Evolutionary conservation across 1,139 yeast genomes (phyloP), one percentile per base, ranked within the genome.

Genomic region (Meyerozyma sp.): DNA sequence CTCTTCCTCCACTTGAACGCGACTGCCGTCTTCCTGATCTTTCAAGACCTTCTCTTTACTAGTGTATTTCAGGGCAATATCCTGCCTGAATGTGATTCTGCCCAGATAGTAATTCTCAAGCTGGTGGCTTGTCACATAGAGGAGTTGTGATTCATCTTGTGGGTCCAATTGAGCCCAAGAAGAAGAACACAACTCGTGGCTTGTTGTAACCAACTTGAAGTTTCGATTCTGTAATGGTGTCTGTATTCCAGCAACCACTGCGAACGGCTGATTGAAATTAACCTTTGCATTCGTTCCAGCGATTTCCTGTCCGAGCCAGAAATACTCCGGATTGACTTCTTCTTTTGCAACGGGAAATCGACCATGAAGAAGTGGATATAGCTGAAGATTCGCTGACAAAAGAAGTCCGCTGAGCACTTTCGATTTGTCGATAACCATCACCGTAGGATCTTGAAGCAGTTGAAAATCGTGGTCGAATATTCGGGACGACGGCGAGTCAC

Each of bases 131-230:
- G 74, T 66, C 8, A 64, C 55, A 45, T 63, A 69, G 3, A 68
- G 30, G 28, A 70, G 51, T 1, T 57, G 47, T 28, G 49, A 44
- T 18, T 57, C 61, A 40, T 65, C 66, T 2, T 27, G 47, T 20
- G 57, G 65, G 39, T 54, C 52, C 3, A 67, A 44, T 49, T 69
- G 74, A 3, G 65, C 70, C 70, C 72, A 67, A 4, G 74, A 67
- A 8, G 70, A 49, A 5, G 73, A 66, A 46, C 75, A 70, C 5
- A 69, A 47, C 46, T 70, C 75, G 7, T 54, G 54, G 1, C 73
- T 54, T 13, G 50, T 41, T 1, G 61, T 57, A 3, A 57, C 51
- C 4, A 46, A 40, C 3, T 53, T 46, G n/a, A 40, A 48, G 18
- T 63, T 55, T 34, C 48, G 47, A 38, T 61, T 60, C 28, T 49